Evolutionary conservation across 805 yeast genomes (phyloP), one percentile per base, ranked within the genome.

Genomic region (Saccharomycopsis sp.): DNA sequence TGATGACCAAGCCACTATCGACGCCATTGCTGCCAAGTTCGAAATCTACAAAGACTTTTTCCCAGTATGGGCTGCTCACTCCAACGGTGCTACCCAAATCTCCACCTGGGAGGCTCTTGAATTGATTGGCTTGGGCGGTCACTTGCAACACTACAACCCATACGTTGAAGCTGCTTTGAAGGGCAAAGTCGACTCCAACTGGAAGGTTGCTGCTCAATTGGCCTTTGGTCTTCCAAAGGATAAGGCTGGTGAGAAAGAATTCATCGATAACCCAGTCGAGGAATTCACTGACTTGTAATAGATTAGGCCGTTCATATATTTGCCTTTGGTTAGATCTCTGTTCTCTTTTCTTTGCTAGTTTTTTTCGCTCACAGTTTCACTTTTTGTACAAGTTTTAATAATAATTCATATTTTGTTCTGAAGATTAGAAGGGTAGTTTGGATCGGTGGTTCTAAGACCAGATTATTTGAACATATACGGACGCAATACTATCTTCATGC

Each of bases 101-200:
- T 66, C 70, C 62, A 66, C 77, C 18, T 79, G 84, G 84, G 68
- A 79, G 47, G 79, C 78, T 24, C 68, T 79, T 29, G 70, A 73
- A 54, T 71, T 70, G 34, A 66, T 75, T 57, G 79, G 78, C 52
- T 66, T 79, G 50, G 83, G 82, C 61, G 80, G 73, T 61, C 79
- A 77, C 64, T 71, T 79, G 63, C 84, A 79, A 69, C 83, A 79
- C 68, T 80, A 75, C 74, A 77, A 76, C 67, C 77, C 73, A 51
- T 69, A 70, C 52, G 75, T 79, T 53, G 71, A 71, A 62, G 73
- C 66, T 47, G 75, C 74, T 53, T 62, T 74, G 62, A 70, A 73
- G 61, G 77, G 72, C 63, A 66, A 65, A 50, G 67, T 71, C 50
- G 69, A 75, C 24, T 80, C 81, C 57, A 44, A 44, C 48, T 78